Evolutionary conservation across 305 asterid species (phyloP), one percentile per base, ranked within the genome.

Genomic region (Nicotiana rustica): DNA sequence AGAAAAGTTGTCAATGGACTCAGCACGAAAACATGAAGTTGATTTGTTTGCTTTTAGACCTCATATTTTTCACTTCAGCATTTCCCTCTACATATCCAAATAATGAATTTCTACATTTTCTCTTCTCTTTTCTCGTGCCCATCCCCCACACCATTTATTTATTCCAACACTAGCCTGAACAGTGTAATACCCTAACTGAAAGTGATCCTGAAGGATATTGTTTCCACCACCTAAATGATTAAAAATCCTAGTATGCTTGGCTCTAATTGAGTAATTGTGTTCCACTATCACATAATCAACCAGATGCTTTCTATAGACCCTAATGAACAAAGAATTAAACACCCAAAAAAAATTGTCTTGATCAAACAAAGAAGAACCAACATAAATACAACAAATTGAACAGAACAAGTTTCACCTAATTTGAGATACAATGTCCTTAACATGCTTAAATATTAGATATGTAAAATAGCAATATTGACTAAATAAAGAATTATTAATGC

Each of bases 311-410:
- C 78, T 41, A 18, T n/a, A 56, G 21, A 41, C n/a, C n/a, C 59
- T 41, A 41, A 70, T 31, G 36, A 19, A 12, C 13, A 70, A 19
- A 0, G 35, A 18, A 44, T 17, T 19, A 13, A 14, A 68, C 29
- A 67, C 17, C 31, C 36, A 17, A 19, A 12, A 29, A 44, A 18
- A 41, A 4, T 38, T 68, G 14, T 4, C 78, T 4, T 70, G 35
- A 70, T 70, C 59, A 70, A 70, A 18, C 59, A 18, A 41, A 41
- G 18, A 18, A 70, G 59, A 70, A 70, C 59, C 59, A 70, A 41
- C 59, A 38, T 38, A 69, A 1, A 70, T 41, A 70, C 59, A 70
- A 70, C 59, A 70, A 41, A 70, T 70, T 70, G 59, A 70, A 44
- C 17, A 38, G 77, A 69, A 41, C 60, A 70, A n/a, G 12, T 6